Evolutionary conservation across 2,329 filamentous ascomycete species (phyloP).

Genomic region (Raffaelea albimanens): DNA sequence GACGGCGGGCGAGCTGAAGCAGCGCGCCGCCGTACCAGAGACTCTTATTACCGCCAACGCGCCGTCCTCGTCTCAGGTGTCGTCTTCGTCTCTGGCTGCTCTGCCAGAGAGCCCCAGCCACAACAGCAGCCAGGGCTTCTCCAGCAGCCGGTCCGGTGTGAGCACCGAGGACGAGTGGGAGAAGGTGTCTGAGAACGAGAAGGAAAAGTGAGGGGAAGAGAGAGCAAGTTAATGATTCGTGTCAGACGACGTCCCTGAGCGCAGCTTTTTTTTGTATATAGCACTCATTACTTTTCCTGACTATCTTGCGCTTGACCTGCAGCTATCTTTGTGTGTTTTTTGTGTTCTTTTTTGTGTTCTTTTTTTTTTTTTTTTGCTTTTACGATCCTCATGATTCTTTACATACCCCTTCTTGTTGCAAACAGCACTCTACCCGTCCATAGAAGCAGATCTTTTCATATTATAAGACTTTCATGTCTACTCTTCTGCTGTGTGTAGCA

Average conservation of each 20-base stretch:
- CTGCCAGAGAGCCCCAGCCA: constrained; percentile 6
- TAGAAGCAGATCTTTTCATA: too few relatives aligned
- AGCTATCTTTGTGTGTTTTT: too few relatives aligned
- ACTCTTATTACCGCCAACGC: neutral
- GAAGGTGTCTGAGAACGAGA: constrained; percentile 40
- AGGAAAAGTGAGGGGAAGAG: neutral
- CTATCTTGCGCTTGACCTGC: neutral
- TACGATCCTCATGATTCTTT: neutral
- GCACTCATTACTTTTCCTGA: neutral
- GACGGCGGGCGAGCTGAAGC: constrained; percentile 44
- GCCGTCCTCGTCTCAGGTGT: too few relatives aligned
- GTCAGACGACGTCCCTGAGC: neutral
- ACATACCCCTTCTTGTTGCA: too few relatives aligned
- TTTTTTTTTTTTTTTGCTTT: neutral
- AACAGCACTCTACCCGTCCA: too few relatives aligned
- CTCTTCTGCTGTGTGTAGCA: too few relatives aligned
- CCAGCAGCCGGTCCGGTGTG: constrained; percentile 43
- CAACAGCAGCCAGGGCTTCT: constrained; percentile 7
- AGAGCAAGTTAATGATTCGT: too few relatives aligned
- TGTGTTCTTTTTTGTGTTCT: too few relatives aligned
- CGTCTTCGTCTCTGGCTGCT: neutral
- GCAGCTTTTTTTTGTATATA: too few relatives aligned
- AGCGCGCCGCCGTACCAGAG: constrained; percentile 18
- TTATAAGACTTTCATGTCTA: too few relatives aligned
- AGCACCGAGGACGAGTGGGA: constrained; percentile 98